A percentile compares a stretch with the other conserved stretches of the same genome.
Evolutionary conservation across 2,329 filamentous ascomycete genomes (phyloP).

Genomic region (Rhinocladiella mackenziei): DNA sequence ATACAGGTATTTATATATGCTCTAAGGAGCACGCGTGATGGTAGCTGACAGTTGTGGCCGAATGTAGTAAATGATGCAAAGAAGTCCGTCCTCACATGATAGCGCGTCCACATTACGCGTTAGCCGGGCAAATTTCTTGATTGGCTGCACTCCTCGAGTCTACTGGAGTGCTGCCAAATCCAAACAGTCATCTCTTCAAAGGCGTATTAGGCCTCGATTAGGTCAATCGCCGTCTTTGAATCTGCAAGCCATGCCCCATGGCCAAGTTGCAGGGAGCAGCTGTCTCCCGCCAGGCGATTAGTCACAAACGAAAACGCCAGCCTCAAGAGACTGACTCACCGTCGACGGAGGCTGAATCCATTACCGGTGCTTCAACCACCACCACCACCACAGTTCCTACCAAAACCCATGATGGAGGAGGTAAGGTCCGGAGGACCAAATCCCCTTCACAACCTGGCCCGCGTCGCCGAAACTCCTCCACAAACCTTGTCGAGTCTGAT

Average conservation of each 20-base stretch:
- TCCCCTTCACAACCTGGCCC: constrained; percentile 37
- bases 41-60: no score
- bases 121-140: constrained; percentile 6
- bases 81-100: no score
- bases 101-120: no score
- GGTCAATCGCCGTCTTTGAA: neutral
- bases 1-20: no score
- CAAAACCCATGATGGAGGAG: constrained; percentile 55
- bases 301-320: constrained; percentile 45
- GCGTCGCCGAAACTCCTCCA: constrained; percentile 46
- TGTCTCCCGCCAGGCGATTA: constrained; percentile 39
- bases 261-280: constrained; percentile 42
- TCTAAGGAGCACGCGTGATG: no score
- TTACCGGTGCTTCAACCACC: constrained; percentile 7
- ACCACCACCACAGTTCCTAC: constrained; percentile 50
- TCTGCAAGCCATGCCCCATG: constrained; percentile 29
- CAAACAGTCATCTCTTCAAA: no score
- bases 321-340: constrained; percentile 23
- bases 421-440: constrained; percentile 46
- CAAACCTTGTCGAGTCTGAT: constrained; percentile 45
- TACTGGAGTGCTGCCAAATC: neutral
- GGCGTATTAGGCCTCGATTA: neutral
- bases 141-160: neutral
- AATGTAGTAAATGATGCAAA: no score
- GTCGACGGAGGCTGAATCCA: constrained; percentile 2